Evolutionary conservation across 768 basidiomycete genomes (phyloP), one percentile per base, ranked within the genome.

Genomic region (Strobilomyces dryophilus): DNA sequence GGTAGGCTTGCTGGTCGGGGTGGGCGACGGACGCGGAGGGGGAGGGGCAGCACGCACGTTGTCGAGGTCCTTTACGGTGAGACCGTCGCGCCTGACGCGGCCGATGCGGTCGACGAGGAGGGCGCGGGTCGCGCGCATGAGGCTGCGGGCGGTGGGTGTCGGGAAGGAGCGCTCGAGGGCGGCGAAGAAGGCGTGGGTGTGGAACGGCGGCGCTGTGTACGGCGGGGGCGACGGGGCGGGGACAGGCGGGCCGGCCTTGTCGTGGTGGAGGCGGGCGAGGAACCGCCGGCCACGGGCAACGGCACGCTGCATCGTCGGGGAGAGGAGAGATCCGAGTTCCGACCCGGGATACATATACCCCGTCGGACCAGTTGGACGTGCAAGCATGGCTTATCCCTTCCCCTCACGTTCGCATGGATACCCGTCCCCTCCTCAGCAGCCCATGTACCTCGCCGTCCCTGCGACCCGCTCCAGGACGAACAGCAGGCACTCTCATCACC

Each of bases 121-220:
- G 0, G 88, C 91, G 34, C 88, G 76, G 11, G 87, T 90, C 2
- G 89, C 91, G 3, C 86, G 82, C 91, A 92, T 93, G 49, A 93
- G 79, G 62, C 82, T 84, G 37, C 81, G 80, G 12, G 91, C 89
- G 1, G 85, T 85, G 3, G 79, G 78, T 0, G 83, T 83, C 0
- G 89, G 81, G 62, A 93, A 92, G 0, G 83, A 82, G 67, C 77
- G 80, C 60, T 91, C 87, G 43, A 93, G 73, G 1, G 78, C 84
- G 21, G 65, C 62, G 57, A 90, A 85, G 73, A 93, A 92, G 3
- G 77, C 73, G 69, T 93, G 86, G 2, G 91, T 93, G 61, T 93
- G 79, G 65, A 93, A 93, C 0, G 91, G 91, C 8, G 90, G 89
- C 32, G 77, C 79, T 15, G 79, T 67, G 66, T 87, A 85, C 1